Conservation (phyloP, 805 yeast genomes). For the Monosporozyma aerobia region DNA sequence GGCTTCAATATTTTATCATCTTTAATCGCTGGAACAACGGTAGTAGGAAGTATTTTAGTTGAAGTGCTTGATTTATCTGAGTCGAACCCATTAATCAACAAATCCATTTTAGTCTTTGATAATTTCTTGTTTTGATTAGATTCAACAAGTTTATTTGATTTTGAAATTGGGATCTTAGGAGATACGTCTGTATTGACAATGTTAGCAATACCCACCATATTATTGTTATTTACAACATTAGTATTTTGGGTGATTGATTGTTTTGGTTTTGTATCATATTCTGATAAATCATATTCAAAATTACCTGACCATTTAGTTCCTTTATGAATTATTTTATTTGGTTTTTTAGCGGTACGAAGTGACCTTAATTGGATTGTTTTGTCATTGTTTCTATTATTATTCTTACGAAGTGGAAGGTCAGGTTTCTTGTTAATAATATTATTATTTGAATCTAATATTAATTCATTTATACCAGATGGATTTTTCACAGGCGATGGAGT, state of each 20-base stretch:
- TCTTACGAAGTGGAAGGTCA: neutral
- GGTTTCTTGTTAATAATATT: neutral
- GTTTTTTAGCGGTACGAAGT: neutral
- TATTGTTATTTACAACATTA: neutral
- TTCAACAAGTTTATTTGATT: neutral
- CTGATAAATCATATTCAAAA: constrained; percentile 24
- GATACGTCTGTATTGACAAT: neutral
- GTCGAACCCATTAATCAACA: constrained; percentile 9
- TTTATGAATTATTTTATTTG: neutral
- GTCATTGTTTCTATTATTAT: neutral
- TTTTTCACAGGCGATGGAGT: constrained; percentile 19
- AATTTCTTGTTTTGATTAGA: neutral
- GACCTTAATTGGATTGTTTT: neutral
- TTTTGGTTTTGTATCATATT: constrained; percentile 8
- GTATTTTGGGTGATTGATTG: neutral
- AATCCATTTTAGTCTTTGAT: constrained; percentile 11
- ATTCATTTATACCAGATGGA: neutral
- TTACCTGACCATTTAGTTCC: constrained; percentile 25
- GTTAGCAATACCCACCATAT: neutral
- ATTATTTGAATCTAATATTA: neutral
- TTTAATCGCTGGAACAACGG: neutral
- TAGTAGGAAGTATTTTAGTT: neutral
- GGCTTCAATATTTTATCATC: neutral
- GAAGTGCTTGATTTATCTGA: neutral
- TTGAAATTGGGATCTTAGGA: neutral